phyloP scores from a whole-genome alignment of 73 alveolate species.

The Breviolum minutum region DNA sequence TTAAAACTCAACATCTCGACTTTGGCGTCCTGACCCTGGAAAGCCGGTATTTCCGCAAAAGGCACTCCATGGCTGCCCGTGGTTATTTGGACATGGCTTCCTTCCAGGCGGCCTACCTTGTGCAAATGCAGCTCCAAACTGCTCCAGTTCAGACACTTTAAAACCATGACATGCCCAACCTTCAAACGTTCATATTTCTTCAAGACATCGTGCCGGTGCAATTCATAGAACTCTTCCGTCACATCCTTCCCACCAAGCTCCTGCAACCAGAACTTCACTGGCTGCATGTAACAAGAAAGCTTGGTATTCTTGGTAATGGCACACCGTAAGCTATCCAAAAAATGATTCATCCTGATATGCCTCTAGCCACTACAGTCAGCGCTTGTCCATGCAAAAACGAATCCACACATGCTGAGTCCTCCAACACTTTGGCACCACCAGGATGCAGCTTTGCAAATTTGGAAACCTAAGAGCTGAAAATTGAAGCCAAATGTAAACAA shows the following conservation, averaged over 20 bases:
- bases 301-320: no score
- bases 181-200: not conserved
- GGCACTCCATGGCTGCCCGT: no score
- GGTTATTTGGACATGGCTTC: not conserved
- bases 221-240: slow-evolving; percentile 8
- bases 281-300: no score
- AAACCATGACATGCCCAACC: not conserved
- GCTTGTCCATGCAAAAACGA: no score
- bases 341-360: slow-evolving; percentile 92
- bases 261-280: not conserved
- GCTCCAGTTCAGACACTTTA: not conserved
- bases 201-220: slow-evolving; percentile 9
- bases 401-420: slow-evolving; percentile 53
- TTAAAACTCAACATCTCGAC: no score
- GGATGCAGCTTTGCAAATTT: slow-evolving; percentile 96
- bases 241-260: slow-evolving; percentile 16
- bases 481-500: no score
- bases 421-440: slow-evolving; percentile 95
- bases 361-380: slow-evolving; percentile 21
- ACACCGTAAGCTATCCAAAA: no score
- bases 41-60: no score
- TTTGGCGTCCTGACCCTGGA: no score
- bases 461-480: slow-evolving; percentile 18
- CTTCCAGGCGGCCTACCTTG: not conserved
- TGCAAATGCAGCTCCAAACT: not conserved